Evolutionary conservation across 78 protist genomes (phyloP).

Genomic region (Anaeramoeba ignava): DNA sequence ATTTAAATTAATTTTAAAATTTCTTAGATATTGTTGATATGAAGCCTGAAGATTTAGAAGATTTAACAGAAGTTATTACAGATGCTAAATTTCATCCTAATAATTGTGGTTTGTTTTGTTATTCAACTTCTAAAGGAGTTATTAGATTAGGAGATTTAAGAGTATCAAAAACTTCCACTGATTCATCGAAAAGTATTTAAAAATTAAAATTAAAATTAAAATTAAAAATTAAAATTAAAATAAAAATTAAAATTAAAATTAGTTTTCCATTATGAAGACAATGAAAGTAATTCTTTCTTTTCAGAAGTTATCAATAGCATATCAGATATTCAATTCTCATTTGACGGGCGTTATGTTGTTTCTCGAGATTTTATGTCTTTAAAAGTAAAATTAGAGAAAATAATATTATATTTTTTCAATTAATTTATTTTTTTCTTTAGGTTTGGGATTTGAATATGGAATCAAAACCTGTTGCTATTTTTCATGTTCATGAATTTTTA

Average conservation of each 20-base stretch:
- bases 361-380: no score
- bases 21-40: constrained; percentile 78
- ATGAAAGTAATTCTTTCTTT: constrained; percentile 58
- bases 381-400: no score
- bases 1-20: no score
- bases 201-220: no score
- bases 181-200: constrained; percentile 61
- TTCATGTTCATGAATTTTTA: constrained; percentile 79
- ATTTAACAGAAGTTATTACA: constrained; percentile 90
- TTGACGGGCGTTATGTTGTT: constrained; percentile 71
- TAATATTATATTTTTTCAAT: no score
- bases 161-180: background rate
- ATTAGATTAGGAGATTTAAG: no score
- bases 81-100: constrained; percentile 81
- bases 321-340: constrained; percentile 65
- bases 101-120: constrained; percentile 57
- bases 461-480: constrained; percentile 40
- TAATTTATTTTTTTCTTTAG: constrained; percentile 79
- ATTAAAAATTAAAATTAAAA: no score
- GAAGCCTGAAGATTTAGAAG: constrained; percentile 93
- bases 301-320: constrained; percentile 69
- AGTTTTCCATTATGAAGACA: constrained; percentile 42
- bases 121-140: constrained; percentile 63
- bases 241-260: background rate
- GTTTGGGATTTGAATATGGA: constrained; percentile 75